Conservation (phyloP, 352 stramenopile genomes). For the Nothophytophthora sp. region DNA sequence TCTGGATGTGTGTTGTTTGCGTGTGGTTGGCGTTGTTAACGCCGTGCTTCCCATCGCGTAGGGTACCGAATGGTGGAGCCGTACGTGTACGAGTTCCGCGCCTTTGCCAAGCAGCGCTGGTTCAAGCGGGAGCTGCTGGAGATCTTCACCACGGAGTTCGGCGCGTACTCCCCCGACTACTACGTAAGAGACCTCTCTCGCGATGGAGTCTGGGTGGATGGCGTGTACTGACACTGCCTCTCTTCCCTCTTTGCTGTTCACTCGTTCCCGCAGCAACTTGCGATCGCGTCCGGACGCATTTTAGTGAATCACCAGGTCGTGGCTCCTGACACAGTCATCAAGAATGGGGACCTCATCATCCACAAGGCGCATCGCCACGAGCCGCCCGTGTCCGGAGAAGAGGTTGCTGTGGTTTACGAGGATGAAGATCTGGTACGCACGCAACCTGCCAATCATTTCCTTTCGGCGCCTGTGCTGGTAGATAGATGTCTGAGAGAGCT, state of each 20-base stretch:
- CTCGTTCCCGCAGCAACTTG: constrained; percentile 72
- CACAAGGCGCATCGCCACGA: constrained; percentile 97
- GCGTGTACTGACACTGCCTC: no score
- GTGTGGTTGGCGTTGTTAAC: constrained; percentile 9
- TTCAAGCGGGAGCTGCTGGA: constrained; percentile 89
- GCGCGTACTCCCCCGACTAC: constrained; percentile 84
- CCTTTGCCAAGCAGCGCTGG: constrained; percentile 96
- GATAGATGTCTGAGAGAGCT: no score
- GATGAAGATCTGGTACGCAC: constrained; percentile 67
- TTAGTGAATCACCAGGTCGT: constrained; percentile 91
- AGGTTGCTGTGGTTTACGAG: constrained; percentile 80
- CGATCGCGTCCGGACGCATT: constrained; percentile 94
- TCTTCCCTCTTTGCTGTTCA: no score
- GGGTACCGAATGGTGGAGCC: constrained; percentile 88
- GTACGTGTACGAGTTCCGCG: constrained; percentile 97
- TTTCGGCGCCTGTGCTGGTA: constrained; percentile 2
- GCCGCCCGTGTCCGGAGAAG: constrained; percentile 89
- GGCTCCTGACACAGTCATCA: constrained; percentile 75
- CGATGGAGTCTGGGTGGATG: no score
- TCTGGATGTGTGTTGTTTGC: constrained; percentile 7
- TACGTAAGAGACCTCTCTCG: constrained; percentile 58
- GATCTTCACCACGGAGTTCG: constrained; percentile 90
- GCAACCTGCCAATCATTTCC: background rate
- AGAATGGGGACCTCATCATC: constrained; percentile 93
- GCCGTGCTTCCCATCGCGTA: constrained; percentile 22